Evolutionary conservation across 176 grass and related monocot genomes (phyloP).

Genomic region (Bromus sterilis): DNA sequence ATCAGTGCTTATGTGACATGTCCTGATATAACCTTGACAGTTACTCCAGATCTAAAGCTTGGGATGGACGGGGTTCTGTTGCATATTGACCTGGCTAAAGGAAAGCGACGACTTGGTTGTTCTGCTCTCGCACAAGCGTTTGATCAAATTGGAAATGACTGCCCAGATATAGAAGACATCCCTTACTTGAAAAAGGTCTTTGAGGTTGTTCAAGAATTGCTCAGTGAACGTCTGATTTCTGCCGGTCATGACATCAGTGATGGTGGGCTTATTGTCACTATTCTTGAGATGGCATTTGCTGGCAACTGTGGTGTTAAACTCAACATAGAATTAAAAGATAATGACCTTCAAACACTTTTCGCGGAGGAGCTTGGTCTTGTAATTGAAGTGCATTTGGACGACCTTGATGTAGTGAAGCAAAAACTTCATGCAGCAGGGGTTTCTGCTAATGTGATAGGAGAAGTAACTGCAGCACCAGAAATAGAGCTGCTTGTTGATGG

Average conservation of each 20-base stretch:
- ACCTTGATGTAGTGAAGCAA: conserved; percentile 39
- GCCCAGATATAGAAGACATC: conserved; percentile 82
- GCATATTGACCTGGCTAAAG: conserved; percentile 84
- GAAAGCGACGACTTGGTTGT: conserved; percentile 57
- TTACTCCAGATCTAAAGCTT: conserved; percentile 88
- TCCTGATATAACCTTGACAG: conserved; percentile 89
- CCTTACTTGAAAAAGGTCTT: conserved; percentile 69
- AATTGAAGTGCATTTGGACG: conserved; percentile 47
- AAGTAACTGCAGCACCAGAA: conserved; percentile 52
- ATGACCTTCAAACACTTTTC: conserved; percentile 56
- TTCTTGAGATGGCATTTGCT: conserved; percentile 94
- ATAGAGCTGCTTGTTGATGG: conserved; percentile 59
- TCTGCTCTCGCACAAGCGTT: conserved; percentile 85
- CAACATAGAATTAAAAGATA: conserved; percentile 47
- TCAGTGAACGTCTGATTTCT: conserved; percentile 64
- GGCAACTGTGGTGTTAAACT: conserved; percentile 77
- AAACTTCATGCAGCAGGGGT: conserved; percentile 62
- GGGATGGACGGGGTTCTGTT: conserved; percentile 60
- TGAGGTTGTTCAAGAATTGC: conserved; percentile 58
- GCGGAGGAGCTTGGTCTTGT: conserved; percentile 82
- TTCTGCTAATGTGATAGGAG: conserved; percentile 54
- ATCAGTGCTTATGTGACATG: conserved; percentile 87
- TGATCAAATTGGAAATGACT: conserved; percentile 81
- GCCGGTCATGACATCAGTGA: conserved; percentile 88
- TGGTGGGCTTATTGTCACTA: conserved; percentile 70